Evolutionary conservation across 306 rosid species (phyloP).

Genomic region (Cicer yamashitae): DNA sequence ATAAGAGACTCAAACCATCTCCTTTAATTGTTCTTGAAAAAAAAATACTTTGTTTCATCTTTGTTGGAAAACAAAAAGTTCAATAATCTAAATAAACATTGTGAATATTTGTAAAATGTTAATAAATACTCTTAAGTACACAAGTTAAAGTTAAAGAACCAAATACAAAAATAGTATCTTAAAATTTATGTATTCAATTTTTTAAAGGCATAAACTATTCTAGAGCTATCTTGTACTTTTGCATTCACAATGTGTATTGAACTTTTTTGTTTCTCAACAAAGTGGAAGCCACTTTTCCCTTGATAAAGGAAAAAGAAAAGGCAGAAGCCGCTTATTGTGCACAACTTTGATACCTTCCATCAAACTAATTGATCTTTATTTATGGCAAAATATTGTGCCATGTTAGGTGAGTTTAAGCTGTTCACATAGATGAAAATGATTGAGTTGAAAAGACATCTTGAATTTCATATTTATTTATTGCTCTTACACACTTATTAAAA

Average conservation of each 20-base stretch:
- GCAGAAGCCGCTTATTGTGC: conserved; percentile 9
- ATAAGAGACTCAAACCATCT: too few relatives aligned
- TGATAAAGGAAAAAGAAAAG: neutral
- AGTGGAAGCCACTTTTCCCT: conserved; percentile 16
- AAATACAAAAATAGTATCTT: too few relatives aligned
- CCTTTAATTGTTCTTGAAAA: too few relatives aligned
- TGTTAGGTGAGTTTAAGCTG: conserved; percentile 22
- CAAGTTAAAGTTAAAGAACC: too few relatives aligned
- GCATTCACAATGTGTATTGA: neutral
- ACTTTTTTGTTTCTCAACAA: neutral
- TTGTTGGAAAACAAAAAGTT: too few relatives aligned
- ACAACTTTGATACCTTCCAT: conserved; percentile 30
- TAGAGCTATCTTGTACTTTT: neutral
- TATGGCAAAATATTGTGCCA: neutral
- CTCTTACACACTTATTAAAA: too few relatives aligned
- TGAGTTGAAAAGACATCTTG: neutral
- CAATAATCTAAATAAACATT: too few relatives aligned
- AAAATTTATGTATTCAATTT: too few relatives aligned
- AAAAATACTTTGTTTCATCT: too few relatives aligned
- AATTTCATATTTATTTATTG: neutral
- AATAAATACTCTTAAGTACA: too few relatives aligned
- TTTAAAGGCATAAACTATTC: too few relatives aligned
- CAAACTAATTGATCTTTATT: conserved; percentile 21
- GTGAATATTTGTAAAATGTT: too few relatives aligned
- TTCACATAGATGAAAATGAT: conserved; percentile 16